Evolutionary conservation across 164 flowering plant genomes (phyloP), one percentile per base, ranked within the genome.

Genomic region (Amborella trichopoda): DNA sequence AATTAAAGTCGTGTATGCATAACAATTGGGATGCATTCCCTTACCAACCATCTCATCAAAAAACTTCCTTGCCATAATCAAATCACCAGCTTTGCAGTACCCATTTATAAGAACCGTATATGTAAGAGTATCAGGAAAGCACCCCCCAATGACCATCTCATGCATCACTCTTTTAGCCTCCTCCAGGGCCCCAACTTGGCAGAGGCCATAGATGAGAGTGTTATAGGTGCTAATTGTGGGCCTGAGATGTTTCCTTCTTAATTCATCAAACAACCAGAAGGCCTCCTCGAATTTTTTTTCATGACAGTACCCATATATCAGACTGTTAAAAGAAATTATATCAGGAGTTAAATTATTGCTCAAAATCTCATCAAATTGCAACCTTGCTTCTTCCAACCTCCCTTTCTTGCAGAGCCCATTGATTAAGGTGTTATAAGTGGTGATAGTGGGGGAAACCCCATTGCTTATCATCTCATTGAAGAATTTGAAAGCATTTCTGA

Each of bases 281-380:
- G 94, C 83, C 53, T 76, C 73, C 26, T 23, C 27, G 21, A 76
- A 33, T 43, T 71, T 54, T 27, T 81, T 77, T 28, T 55, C 26
- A 59, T 53, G 66, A 59, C 89, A 74, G 52, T 81, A 73, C n/a
- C 89, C 94, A 61, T 73, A 60, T 23, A 83, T 76, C 45, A 83
- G 48, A 48, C 51, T 68, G 40, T 83, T 83, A 55, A 66, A 81
- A 0, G 94, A 74, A 40, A 74, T 30, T 38, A 83, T 40, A 68
- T 83, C 78, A 0, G 88, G 83, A 6, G 9, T 26, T 52, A 78
- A 37, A 51, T 66, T 59, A 41, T 52, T 61, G 42, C 56, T 55
- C 51, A 63, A 14, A 83, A 81, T 78, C 14, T 63, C 56, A 25
- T 46, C 24, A 44, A 80, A 67, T 53, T 36, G 53, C 36, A 59